Evolutionary conservation across 441 rosid species (phyloP).

Genomic region (Euphorbia schlechtendalii): DNA sequence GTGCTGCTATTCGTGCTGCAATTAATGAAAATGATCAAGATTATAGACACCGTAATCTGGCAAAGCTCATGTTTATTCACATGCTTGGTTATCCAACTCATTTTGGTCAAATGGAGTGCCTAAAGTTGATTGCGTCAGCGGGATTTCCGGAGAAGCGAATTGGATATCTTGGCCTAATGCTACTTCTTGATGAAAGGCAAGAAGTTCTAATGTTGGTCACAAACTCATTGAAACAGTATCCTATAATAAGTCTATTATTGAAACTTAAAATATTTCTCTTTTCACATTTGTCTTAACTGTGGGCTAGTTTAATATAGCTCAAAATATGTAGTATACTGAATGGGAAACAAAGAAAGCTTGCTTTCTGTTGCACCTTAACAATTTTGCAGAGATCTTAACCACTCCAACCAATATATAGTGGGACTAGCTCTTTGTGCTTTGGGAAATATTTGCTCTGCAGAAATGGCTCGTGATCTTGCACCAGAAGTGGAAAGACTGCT

Average conservation of each 20-base stretch:
- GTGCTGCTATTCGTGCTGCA: conserved; percentile 86
- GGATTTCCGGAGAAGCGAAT: conserved; percentile 99
- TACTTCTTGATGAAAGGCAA: conserved; percentile 99
- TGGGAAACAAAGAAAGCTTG: conserved; percentile 1
- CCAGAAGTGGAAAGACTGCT: conserved; percentile 97
- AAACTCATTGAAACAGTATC: conserved; percentile 99
- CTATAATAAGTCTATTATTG: conserved; percentile 18
- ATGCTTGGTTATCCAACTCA: conserved; percentile 99
- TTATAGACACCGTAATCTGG: conserved; percentile 60
- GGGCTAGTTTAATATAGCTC: conserved; percentile 42
- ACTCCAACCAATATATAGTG: conserved; percentile 90
- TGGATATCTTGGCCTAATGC: conserved; percentile 95
- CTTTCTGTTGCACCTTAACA: conserved; percentile 51
- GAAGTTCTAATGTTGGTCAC: conserved; percentile 99
- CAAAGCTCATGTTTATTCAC: conserved; percentile 99
- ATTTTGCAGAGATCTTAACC: conserved; percentile 88
- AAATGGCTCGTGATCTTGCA: conserved; percentile 99
- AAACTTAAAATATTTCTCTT: conserved; percentile 20
- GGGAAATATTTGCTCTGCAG: conserved; percentile 98
- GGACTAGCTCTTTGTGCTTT: conserved; percentile 99
- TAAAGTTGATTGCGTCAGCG: conserved; percentile 85
- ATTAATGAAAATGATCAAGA: conserved; percentile 88
- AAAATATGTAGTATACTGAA: background rate
- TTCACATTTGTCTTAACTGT: conserved; percentile 57
- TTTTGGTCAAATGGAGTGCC: conserved; percentile 99